Evolutionary conservation across 352 stramenopile genomes (phyloP), one percentile per base, ranked within the genome.

Genomic region (Phytophthora sp.): DNA sequence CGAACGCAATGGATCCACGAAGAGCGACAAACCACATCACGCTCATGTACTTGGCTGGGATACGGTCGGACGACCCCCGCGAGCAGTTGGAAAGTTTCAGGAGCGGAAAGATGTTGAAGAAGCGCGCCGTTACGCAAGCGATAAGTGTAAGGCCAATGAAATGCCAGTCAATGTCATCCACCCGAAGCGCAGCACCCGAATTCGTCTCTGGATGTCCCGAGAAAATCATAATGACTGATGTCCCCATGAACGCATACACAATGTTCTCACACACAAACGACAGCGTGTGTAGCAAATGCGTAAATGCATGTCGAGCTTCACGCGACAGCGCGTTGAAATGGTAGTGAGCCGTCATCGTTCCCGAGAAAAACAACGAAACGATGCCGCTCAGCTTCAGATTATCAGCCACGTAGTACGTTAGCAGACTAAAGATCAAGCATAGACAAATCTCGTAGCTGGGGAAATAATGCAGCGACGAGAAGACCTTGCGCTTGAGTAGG

Each of bases 301-400:
- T 91, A 65, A 95, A 93, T 46, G 86, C 81, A 55, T 93, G 86
- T 57, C 90, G 84, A 21, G 84, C 86, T 18, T 85, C 85, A 44
- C 82, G 80, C 53, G 84, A 93, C 45, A 95, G 78, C 53, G 77
- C 88, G 71, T 95, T 86, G 62, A 93, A 95, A 62, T 95, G 86
- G 57, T 95, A 95, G 61, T 95, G 86, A 41, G 86, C 84, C 13
- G 86, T 95, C 80, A 94, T 92, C 1, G 85, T 94, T 27, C 87
- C 95, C 7, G 90, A 97, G 71, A 98, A 98, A 31, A 98, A 93
- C 8, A 98, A 88, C 31, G 91, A 86, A 30, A 98, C 92, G 61
- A 98, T 98, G 20, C 95, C 94, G 38, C 86, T 95, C 27, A 97
- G 71, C 30, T 94, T 71, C 18, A 94, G 50, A 57, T 71, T 87